Percentiles rank a stretch among this genome's conserved stretches.
phyloP scores from a whole-genome alignment of 257 asterid species.

The Schizonepeta tenuifolia region DNA sequence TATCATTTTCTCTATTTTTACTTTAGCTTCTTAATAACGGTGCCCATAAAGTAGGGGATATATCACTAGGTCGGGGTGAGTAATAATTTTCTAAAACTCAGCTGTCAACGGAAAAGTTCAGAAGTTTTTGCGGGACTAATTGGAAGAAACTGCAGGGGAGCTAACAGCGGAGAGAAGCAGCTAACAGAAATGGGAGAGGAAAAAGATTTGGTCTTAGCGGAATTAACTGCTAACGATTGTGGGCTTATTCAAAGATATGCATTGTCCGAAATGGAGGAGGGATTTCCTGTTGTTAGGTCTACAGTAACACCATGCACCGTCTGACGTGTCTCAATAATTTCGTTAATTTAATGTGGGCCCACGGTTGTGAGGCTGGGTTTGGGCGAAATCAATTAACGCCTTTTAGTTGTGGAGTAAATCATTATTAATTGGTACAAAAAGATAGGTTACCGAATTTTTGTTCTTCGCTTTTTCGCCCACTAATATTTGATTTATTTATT shows the following conservation, averaged over 20 bases:
- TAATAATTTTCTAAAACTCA: too few species aligned
- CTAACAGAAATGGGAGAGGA: not conserved
- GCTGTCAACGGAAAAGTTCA: too few species aligned
- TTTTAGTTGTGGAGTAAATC: not conserved
- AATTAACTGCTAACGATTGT: not conserved
- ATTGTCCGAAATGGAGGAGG: not conserved
- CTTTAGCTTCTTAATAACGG: too few species aligned
- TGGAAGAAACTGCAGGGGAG: slow-evolving; percentile 27
- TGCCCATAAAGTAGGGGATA: too few species aligned
- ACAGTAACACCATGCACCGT: not conserved
- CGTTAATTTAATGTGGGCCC: slow-evolving; percentile 11
- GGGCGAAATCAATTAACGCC: not conserved
- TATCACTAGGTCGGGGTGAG: too few species aligned
- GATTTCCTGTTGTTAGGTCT: not conserved
- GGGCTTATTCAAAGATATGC: slow-evolving; percentile 20
- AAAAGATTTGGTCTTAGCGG: not conserved
- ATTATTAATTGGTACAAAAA: slow-evolving; percentile 7
- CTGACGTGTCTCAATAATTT: slow-evolving; percentile 13
- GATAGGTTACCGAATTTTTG: slow-evolving; percentile 26
- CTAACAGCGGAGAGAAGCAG: slow-evolving; percentile 19
- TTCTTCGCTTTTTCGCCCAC: slow-evolving; percentile 15
- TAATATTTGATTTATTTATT: too few species aligned
- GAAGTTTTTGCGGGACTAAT: not conserved
- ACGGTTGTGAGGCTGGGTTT: slow-evolving; percentile 30
- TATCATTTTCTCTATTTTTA: too few species aligned